Percentiles rank a stretch among this genome's conserved stretches.
Conservation (phyloP, 2,329 filamentous ascomycete species). For the Metarhizium album region DNA sequence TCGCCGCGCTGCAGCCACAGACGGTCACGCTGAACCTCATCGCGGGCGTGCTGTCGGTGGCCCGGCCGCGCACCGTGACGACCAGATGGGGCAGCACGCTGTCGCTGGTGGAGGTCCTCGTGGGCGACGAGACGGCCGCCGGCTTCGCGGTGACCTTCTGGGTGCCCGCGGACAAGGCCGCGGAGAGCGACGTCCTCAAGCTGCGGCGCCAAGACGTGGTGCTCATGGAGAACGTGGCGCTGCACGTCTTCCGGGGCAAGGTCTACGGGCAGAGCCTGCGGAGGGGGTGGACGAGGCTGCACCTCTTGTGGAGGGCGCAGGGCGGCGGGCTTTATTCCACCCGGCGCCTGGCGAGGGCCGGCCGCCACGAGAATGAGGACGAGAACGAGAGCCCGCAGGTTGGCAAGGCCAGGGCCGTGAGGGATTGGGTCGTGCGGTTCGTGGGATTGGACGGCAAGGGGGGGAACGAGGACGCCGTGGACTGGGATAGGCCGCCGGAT, state of each 20-base stretch:
- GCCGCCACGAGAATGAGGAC: too few relatives aligned
- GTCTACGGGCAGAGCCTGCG: slow-evolving; percentile 81
- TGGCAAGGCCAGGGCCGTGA: slow-evolving; percentile 55
- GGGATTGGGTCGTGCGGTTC: slow-evolving; percentile 65
- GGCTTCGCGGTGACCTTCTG: slow-evolving; percentile 81
- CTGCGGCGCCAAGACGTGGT: slow-evolving; percentile 67
- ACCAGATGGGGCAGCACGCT: slow-evolving; percentile 53
- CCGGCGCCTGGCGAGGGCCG: slow-evolving; percentile 31
- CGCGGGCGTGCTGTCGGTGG: slow-evolving; percentile 65
- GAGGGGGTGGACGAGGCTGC: slow-evolving; percentile 56
- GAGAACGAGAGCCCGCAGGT: slow-evolving; percentile 42
- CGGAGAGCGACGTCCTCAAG: slow-evolving; percentile 22
- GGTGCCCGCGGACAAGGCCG: slow-evolving; percentile 40
- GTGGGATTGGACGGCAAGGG: slow-evolving; percentile 33
- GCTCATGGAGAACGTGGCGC: slow-evolving; percentile 66
- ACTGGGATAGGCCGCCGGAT: slow-evolving; percentile 30
- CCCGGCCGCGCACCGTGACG: slow-evolving; percentile 54
- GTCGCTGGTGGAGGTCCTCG: slow-evolving; percentile 63
- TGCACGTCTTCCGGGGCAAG: slow-evolving; percentile 62
- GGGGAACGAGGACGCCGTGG: slow-evolving; percentile 9
- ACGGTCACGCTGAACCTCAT: slow-evolving; percentile 76
- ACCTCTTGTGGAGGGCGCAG: slow-evolving; percentile 49
- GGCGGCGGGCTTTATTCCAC: slow-evolving; percentile 45
- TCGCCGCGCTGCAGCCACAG: slow-evolving; percentile 61
- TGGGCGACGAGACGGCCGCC: slow-evolving; percentile 76